Base-by-base conservation (phyloP, 176 grass and related monocot genomes). In the Elymus sibiricus region DNA sequence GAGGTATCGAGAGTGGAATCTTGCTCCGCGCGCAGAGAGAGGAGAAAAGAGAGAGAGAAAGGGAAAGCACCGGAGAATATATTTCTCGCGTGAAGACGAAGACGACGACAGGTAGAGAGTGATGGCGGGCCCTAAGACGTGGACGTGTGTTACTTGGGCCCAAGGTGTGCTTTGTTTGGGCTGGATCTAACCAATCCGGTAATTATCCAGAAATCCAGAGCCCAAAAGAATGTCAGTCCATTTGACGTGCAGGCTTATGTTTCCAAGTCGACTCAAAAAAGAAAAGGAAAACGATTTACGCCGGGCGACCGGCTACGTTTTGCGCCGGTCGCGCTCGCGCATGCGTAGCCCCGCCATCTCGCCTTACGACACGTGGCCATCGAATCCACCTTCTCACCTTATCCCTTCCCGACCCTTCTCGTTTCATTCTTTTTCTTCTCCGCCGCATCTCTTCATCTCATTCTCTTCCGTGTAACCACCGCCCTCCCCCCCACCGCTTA, bases 41-140 rank as follows among this genome's bases (percentile, higher is more conserved):
- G 16, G n/a, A 24, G 72, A 73, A 5, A 53, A 53, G 46, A 16
- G 49, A 53, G 21, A 74, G 40, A 28, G 71, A 51, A 76, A 76
- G 73, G 73, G 43, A 76, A 76, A 53, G 44, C 72, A 75, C 6
- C 70, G 73, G 13, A 44, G 14, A 74, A 43, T 47, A 74, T 74
- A 74, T 74, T 74, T 74, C 42, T 74, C 39, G 71, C 71, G 24
- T 74, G 71, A 26, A 53, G 73, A 76, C 26, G 49, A 53, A 53
- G 44, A 76, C 7, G 69, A 72, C 69, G 73, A 76, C 73, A 71
- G 35, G 37, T 42, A 17, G 6, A 51, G 43, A 39, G 73, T 76
- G 24, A 19, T 74, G 73, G 44, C 73, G 26, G 73, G 73, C 73
- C 73, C 43, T 29, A 19, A 74, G 71, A 75, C 43, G 43, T 51